These are phyloP conservation scores for Chrysosporium queenslandicum DNA, from an alignment of 2,329 filamentous ascomycete genomes.

Conservation along the genomic window DNA sequence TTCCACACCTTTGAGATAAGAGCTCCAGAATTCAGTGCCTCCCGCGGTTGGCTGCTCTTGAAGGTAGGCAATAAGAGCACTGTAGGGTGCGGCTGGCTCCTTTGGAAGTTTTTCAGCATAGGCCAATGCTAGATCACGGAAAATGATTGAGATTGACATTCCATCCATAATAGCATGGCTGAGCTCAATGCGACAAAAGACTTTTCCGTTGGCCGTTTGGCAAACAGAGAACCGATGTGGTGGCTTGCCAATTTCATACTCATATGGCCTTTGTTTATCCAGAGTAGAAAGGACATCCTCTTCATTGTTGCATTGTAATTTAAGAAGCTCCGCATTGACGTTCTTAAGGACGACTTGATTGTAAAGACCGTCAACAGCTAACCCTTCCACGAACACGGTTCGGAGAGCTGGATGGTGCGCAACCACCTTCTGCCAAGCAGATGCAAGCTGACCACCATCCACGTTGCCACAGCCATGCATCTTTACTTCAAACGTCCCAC, in stretches of 20 bases:
- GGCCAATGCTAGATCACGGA: slow-evolving; percentile 38
- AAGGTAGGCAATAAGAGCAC: slow-evolving; percentile 28
- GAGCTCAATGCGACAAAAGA: slow-evolving; percentile 42
- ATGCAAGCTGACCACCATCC: slow-evolving; percentile 21
- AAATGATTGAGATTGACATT: slow-evolving; percentile 41
- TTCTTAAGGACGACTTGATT: slow-evolving; percentile 29
- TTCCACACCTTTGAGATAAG: slow-evolving; percentile 27
- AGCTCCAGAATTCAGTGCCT: slow-evolving; percentile 32
- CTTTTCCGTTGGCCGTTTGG: slow-evolving; percentile 28
- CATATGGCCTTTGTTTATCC: slow-evolving; percentile 23
- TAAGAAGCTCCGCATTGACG: slow-evolving; percentile 22
- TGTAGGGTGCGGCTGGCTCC: slow-evolving; percentile 29
- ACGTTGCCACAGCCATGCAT: slow-evolving; percentile 17
- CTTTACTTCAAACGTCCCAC: slow-evolving; percentile 30
- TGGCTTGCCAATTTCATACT: slow-evolving; percentile 26
- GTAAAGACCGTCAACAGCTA: slow-evolving; percentile 26
- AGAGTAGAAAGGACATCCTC: slow-evolving; percentile 25
- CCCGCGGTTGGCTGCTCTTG: slow-evolving; percentile 20
- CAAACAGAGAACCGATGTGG: slow-evolving; percentile 41
- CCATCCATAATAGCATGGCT: slow-evolving; percentile 46
- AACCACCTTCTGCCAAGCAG: slow-evolving; percentile 28
- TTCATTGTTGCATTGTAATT: slow-evolving; percentile 26
- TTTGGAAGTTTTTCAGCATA: slow-evolving; percentile 37
- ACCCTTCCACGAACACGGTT: slow-evolving; percentile 30
- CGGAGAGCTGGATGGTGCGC: slow-evolving; percentile 29